Base-by-base conservation (phyloP, 495 filamentous ascomycete genomes). In the Trichocladium uniseriatum region DNA sequence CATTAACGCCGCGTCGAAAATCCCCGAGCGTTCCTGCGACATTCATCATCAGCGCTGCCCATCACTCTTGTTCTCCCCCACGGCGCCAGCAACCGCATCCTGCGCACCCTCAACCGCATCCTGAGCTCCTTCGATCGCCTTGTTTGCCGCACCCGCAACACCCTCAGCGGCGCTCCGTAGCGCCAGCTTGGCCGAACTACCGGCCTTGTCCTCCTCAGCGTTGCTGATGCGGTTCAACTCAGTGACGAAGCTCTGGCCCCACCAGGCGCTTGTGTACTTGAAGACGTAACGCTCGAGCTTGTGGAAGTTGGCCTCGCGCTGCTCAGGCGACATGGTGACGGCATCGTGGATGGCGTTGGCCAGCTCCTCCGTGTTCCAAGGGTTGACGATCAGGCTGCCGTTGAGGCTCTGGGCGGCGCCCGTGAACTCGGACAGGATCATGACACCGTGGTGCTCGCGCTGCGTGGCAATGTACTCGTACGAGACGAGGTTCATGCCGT, bases 401-500 rank as follows among this genome's bases (percentile, higher is more conserved):
- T 87, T 87, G 54, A 95, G 77, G 40, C 83, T 89, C 45, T 91
- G 82, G 0, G 91, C 87, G 0, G 91, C 89, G 2, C 91, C 91
- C 0, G 89, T 84, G 59, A 95, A 94, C 60, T 95, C 90, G 40
- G 89, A 95, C 9, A 97, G 76, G 19, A 95, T 86, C 75, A 97
- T 84, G 5, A 87, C 84, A 6, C 91, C 91, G 58, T 94, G 84
- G 9, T 82, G 77, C 53, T 89, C 76, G 51, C 83, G 71, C 59
- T 95, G 91, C 28, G 83, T 88, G 2, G 91, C 90, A 41, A 95
- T 89, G 67, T 95, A 97, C 66, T 97, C 91, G 68, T 89, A 95
- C 19, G 86, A 89, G 20, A 97, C 91, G 9, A 95, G 78, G 61
- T 97, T 97, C 91, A 97, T 95, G 49, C 91, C 91, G 59, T 95